These are phyloP conservation scores for Podosphaera leucotricha DNA, from an alignment of 2,329 filamentous ascomycete species.

Conservation along the genomic window DNA sequence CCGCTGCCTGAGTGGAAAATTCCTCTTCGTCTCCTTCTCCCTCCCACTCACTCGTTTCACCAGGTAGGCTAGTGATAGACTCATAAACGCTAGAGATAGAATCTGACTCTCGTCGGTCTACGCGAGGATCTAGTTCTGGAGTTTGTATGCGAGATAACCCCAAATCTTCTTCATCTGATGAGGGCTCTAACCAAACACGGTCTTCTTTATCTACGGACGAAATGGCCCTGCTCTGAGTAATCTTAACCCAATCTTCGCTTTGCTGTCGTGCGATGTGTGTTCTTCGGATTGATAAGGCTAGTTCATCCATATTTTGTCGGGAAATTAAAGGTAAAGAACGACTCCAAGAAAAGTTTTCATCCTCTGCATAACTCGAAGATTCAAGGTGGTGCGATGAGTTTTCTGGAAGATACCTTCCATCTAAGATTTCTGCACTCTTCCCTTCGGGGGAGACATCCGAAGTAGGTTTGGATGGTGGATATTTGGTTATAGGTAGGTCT, in stretches of 20 bases:
- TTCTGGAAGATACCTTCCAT: neutral
- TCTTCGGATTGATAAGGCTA: neutral
- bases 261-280: slow-evolving; percentile 1
- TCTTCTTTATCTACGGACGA: slow-evolving; percentile 7
- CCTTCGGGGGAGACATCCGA: neutral
- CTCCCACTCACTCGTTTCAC: neutral
- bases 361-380: neutral
- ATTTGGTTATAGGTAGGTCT: slow-evolving; percentile 4
- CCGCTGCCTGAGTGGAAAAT: neutral
- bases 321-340: neutral
- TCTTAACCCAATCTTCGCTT: slow-evolving; percentile 14
- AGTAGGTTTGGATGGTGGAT: neutral
- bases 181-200: slow-evolving; percentile 14
- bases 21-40: neutral
- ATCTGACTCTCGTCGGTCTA: neutral
- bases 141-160: slow-evolving; percentile 14
- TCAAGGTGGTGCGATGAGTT: too few relatives aligned
- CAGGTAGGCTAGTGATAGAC: neutral
- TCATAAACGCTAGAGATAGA: neutral
- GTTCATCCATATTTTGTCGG: neutral
- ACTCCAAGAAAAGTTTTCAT: neutral
- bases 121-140: neutral
- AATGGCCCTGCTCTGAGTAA: slow-evolving; percentile 9
- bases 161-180: slow-evolving; percentile 14
- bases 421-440: neutral